Evolutionary conservation across 257 asterid species (phyloP).

Genomic region (Solanum chilense): DNA sequence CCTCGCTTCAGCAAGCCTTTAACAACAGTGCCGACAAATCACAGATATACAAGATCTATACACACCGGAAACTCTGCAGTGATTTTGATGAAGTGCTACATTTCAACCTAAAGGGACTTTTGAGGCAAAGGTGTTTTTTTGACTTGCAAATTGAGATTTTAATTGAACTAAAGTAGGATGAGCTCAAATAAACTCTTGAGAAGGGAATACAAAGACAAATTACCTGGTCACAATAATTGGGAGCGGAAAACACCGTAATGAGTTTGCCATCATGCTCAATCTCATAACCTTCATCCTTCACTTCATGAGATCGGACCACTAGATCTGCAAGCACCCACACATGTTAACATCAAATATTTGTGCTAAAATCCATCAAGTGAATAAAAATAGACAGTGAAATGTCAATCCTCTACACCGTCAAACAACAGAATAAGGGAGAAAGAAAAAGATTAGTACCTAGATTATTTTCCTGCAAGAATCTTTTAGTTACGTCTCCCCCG

Average conservation of each 20-base stretch:
- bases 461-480: constrained; percentile 84
- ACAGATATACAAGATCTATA: background rate
- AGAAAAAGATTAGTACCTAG: constrained; percentile 35
- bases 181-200: background rate
- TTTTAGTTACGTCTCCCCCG: constrained; percentile 82
- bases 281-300: constrained; percentile 96
- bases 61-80: background rate
- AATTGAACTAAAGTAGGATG: background rate
- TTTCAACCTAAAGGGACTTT: background rate
- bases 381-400: background rate
- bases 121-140: background rate
- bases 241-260: constrained; percentile 95
- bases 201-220: constrained; percentile 2
- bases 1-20: background rate
- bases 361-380: background rate
- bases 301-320: constrained; percentile 99
- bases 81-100: background rate
- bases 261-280: constrained; percentile 97
- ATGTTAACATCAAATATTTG: background rate
- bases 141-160: background rate
- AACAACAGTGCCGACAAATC: background rate
- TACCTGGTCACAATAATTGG: constrained; percentile 99
- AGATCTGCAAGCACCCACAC: constrained; percentile 41
- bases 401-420: background rate
- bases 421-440: background rate